phyloP scores from a whole-genome alignment of 2,329 filamentous ascomycete genomes.

The Zymoseptoria passerinii region DNA sequence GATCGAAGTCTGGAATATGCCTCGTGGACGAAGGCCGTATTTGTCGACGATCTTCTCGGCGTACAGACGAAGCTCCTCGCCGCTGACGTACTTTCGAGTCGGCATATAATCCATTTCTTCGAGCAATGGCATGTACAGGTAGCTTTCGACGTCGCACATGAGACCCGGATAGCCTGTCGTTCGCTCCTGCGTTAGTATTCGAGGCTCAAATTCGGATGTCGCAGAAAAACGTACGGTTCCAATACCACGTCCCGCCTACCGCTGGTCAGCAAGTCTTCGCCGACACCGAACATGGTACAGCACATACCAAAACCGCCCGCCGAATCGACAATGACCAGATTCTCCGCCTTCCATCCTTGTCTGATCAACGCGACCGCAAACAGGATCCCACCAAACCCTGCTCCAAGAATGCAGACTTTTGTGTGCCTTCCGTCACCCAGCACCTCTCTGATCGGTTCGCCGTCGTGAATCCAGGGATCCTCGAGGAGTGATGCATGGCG shows the following conservation, averaged over 20 bases:
- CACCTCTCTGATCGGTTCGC: conserved; percentile 12
- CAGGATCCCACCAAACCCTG: conserved; percentile 38
- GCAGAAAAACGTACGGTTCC: conserved; percentile 28
- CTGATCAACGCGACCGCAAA: conserved; percentile 35
- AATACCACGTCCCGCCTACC: conserved; percentile 40
- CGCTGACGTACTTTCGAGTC: conserved; percentile 40
- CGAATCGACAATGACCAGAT: conserved; percentile 38
- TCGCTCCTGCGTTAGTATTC: not conserved
- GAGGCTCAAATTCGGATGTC: not conserved
- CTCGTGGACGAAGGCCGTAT: conserved; percentile 36
- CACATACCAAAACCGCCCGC: conserved; percentile 36
- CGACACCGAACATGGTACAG: too few relatives aligned
- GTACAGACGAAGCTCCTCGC: conserved; percentile 41
- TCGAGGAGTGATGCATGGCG: conserved; percentile 21
- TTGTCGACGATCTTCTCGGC: conserved; percentile 38
- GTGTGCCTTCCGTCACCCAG: conserved; percentile 11
- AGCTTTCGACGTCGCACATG: conserved; percentile 52
- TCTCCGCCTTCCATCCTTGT: conserved; percentile 28
- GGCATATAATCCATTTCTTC: conserved; percentile 55
- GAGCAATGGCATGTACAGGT: conserved; percentile 50
- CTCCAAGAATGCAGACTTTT: conserved; percentile 33
- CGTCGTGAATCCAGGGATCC: conserved; percentile 24
- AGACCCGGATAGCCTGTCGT: conserved; percentile 37
- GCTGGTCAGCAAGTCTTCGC: too few relatives aligned
- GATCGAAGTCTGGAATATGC: conserved; percentile 43